Evolutionary conservation across 371 early-diverging fungal genomes (phyloP), one percentile per base, ranked within the genome.

Genomic region (Dentiscutata heterogama): DNA sequence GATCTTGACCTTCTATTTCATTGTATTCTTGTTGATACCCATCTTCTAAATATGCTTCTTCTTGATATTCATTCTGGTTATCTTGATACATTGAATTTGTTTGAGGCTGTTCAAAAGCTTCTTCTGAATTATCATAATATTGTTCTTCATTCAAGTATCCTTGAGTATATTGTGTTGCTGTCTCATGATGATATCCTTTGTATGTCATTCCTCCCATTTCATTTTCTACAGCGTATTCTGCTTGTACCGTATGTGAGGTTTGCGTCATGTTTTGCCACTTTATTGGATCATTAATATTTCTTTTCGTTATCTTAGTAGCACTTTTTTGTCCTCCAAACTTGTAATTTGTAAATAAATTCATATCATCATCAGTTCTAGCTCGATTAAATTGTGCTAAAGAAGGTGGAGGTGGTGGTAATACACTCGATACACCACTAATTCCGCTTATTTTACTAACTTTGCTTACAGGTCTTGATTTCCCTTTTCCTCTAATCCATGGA

Each of bases 401-500:
- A 2, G 31, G 27, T 7, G 73, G 73, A 29, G 42, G 53, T 25
- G 53, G 8, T 29, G 53, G 50, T 51, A 50, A 39, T 25, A 73
- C 31, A 29, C 29, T 73, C 20, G 73, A 73, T 27, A 22, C 73
- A 2, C 18, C n/a, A 10, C 39, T 39, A n/a, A 35, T 39, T 70
- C 42, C 42, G 10, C 39, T 39, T 7, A 27, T 29, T 73, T 18
- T 53, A 51, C 42, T 51, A 20, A 18, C 29, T 73, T 73, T 73
- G 27, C 73, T 73, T 6, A 53, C 54, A 10, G 70, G 70, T 70
- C 70, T 20, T 42, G 70, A 70, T 50, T 73, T 73, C 18, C 29
- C 10, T 27, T 22, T 29, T 27, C 73, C 73, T 73, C 73, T 73
- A 27, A 73, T 53, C 73, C 73, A 73, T 22, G 73, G 73, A 4